Evolutionary conservation across 139 green algal species (phyloP).

Genomic region (Limnomonas spitsbergensis): DNA sequence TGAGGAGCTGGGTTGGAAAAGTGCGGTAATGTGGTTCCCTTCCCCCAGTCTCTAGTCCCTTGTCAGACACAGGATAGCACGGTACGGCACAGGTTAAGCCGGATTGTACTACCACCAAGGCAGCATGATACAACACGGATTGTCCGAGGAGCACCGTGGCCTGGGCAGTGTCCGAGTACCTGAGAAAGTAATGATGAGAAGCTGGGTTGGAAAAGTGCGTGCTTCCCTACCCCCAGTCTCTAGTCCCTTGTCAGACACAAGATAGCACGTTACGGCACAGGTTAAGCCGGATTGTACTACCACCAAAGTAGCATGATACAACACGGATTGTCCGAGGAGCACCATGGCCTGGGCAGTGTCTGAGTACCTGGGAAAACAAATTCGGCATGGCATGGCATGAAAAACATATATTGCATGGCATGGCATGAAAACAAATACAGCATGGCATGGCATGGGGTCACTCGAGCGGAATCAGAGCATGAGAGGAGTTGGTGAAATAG

Average conservation of each 20-base stretch:
- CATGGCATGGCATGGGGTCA: no score
- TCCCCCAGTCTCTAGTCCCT: not conserved
- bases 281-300: not conserved
- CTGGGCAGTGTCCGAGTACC: not conserved
- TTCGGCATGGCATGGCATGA: no score
- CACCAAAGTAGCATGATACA: not conserved
- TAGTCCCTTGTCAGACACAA: not conserved
- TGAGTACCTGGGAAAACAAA: not conserved
- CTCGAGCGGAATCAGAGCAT: no score
- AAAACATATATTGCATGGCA: no score
- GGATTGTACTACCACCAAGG: not conserved
- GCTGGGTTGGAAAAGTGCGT: not conserved
- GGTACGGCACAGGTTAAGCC: not conserved
- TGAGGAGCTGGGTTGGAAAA: not conserved
- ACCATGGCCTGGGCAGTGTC: not conserved
- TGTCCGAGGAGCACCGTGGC: not conserved
- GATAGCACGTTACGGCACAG: not conserved
- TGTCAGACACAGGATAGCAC: not conserved
- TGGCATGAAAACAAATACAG: no score
- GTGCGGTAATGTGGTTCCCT: not conserved
- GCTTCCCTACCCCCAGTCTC: not conserved
- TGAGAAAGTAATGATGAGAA: not conserved
- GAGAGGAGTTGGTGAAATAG: no score
- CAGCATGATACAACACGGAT: not conserved
- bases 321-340: not conserved